Percentiles rank a stretch among this genome's conserved stretches.
Conservation (phyloP, 163 green algal genomes). For the Chlorella variabilis region DNA sequence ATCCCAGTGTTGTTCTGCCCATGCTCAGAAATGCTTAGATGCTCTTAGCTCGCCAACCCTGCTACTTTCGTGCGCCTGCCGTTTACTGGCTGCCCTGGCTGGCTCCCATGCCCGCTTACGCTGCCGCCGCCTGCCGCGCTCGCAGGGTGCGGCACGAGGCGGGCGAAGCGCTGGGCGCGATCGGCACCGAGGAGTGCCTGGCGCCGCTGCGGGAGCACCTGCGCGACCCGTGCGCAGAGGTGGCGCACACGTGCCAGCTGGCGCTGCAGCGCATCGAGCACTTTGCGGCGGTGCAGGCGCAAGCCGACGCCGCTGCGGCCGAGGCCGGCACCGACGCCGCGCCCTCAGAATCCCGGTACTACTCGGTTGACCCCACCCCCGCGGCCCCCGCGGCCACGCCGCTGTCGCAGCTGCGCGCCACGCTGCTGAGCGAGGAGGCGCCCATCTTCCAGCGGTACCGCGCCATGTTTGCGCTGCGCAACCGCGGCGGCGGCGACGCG, state of each 20-base stretch:
- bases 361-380: slow-evolving; percentile 89
- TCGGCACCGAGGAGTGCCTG: slow-evolving; percentile 78
- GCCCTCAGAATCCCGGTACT: slow-evolving; percentile 73
- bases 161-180: slow-evolving; percentile 90
- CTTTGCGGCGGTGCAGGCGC: slow-evolving; percentile 33
- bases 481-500: slow-evolving; percentile 81
- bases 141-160: slow-evolving; percentile 93
- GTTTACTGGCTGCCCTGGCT: too few species aligned
- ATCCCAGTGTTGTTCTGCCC: too few species aligned
- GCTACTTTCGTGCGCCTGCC: too few species aligned
- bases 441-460: slow-evolving; percentile 89
- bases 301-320: neutral
- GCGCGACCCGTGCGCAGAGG: slow-evolving; percentile 58
- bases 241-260: slow-evolving; percentile 93
- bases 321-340: slow-evolving; percentile 3
- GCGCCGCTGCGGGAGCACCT: slow-evolving; percentile 63
- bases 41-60: too few species aligned
- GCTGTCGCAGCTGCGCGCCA: slow-evolving; percentile 58
- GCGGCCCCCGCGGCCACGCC: slow-evolving; percentile 70
- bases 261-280: slow-evolving; percentile 85
- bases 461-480: slow-evolving; percentile 97
- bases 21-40: too few species aligned
- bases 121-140: too few species aligned
- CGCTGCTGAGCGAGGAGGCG: slow-evolving; percentile 75
- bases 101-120: too few species aligned